phyloP scores from a whole-genome alignment of 2,329 filamentous ascomycete genomes.

The Fusarium tricinctum region DNA sequence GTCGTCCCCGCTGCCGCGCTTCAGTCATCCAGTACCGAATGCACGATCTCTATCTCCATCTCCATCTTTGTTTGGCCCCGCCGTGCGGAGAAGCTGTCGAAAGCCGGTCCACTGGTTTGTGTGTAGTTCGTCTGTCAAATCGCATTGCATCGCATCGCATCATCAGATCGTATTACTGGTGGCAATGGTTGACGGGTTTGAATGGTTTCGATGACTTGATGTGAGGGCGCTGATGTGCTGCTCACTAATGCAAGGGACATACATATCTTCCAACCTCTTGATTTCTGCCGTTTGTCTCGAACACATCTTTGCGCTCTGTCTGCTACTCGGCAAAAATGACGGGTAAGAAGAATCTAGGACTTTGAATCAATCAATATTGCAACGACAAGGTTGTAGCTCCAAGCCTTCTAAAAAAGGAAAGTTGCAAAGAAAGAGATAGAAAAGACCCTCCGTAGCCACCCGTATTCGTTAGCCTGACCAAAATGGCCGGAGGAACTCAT shows the following conservation, averaged over 20 bases:
- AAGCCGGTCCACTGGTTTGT: constrained; percentile 42
- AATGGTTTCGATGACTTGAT: constrained; percentile 9
- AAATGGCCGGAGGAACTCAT: constrained; percentile 24
- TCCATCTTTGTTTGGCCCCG: constrained; percentile 42
- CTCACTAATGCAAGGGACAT: constrained; percentile 42
- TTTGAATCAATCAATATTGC: constrained; percentile 17
- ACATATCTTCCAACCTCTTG: constrained; percentile 4
- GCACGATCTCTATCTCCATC: constrained; percentile 45
- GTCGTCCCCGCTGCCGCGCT: constrained; percentile 42
- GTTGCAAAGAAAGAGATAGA: constrained; percentile 28
- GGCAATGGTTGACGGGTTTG: constrained; percentile 22
- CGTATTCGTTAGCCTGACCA: constrained; percentile 37
- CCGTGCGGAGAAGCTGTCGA: constrained; percentile 47
- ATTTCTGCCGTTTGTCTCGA: constrained; percentile 2
- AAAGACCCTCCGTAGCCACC: constrained; percentile 25
- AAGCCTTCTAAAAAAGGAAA: constrained; percentile 31
- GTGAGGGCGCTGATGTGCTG: constrained; percentile 29
- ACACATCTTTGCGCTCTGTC: constrained; percentile 6
- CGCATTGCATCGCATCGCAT: constrained; percentile 27
- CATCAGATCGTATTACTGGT: constrained; percentile 23
- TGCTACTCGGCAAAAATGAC: neutral
- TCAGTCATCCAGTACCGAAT: constrained; percentile 42
- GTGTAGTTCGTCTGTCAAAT: constrained; percentile 25
- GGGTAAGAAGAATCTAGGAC: constrained; percentile 17
- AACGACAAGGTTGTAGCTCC: constrained; percentile 26